A percentile compares a stretch with the other conserved stretches of the same genome.
These are phyloP conservation scores for Diaporthe batatas DNA, from an alignment of 2,329 filamentous ascomycete species.

Conservation along the genomic window DNA sequence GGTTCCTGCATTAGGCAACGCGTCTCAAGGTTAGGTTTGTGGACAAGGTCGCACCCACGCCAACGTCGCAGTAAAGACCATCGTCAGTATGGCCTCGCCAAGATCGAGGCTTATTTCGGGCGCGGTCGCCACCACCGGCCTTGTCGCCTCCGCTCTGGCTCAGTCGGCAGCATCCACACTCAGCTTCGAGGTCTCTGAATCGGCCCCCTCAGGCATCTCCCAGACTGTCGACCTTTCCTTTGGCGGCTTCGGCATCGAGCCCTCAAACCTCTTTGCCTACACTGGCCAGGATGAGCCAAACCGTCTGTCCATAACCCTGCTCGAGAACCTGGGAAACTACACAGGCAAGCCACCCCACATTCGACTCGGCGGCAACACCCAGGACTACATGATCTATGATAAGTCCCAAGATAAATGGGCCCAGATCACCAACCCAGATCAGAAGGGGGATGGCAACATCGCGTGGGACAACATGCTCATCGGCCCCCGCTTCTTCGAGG, in stretches of 20 bases:
- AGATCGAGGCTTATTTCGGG: slow-evolving; percentile 35
- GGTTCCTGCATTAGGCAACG: slow-evolving; percentile 35
- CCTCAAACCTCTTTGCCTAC: slow-evolving; percentile 65
- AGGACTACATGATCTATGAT: slow-evolving; percentile 63
- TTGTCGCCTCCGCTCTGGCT: slow-evolving; percentile 37
- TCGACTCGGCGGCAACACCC: slow-evolving; percentile 64
- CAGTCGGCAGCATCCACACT: slow-evolving; percentile 11
- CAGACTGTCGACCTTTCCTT: slow-evolving; percentile 56
- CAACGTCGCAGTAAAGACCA: slow-evolving; percentile 13
- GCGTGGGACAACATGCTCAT: slow-evolving; percentile 60
- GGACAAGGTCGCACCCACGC: slow-evolving; percentile 6
- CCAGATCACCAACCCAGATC: slow-evolving; percentile 54
- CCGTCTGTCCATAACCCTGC: slow-evolving; percentile 59
- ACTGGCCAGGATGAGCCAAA: slow-evolving; percentile 59
- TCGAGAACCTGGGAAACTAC: slow-evolving; percentile 63
- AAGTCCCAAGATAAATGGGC: slow-evolving; percentile 51
- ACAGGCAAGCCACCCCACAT: slow-evolving; percentile 62
- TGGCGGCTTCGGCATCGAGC: slow-evolving; percentile 65
- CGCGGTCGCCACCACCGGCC: slow-evolving; percentile 24
- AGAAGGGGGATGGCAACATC: slow-evolving; percentile 55
- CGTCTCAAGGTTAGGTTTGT: slow-evolving; percentile 2
- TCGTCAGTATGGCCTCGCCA: slow-evolving; percentile 30
- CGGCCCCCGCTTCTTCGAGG: slow-evolving; percentile 61
- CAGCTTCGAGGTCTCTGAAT: slow-evolving; percentile 29
- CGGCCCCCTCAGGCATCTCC: slow-evolving; percentile 34